These are phyloP conservation scores for Moesziomyces sp. DNA, from an alignment of 1,284 basidiomycete species.

Conservation along the genomic window DNA sequence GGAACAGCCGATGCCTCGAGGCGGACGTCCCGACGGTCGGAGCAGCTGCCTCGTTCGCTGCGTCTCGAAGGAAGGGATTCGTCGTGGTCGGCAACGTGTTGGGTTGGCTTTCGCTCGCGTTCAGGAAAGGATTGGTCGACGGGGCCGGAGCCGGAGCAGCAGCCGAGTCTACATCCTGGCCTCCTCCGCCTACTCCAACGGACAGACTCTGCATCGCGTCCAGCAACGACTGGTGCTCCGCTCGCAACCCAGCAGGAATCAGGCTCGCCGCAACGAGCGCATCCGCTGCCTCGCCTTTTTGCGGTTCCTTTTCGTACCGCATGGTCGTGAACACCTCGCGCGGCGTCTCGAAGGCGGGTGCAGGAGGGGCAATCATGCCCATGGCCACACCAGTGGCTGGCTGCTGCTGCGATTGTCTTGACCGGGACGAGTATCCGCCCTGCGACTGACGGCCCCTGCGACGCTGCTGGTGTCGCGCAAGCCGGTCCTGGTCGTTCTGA, in stretches of 20 bases:
- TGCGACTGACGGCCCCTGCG: conserved; percentile 18
- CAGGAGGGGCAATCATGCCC: background rate
- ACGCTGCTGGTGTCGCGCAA: conserved; percentile 35
- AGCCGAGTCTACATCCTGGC: background rate
- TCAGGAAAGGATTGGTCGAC: conserved; percentile 38
- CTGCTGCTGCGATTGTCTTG: background rate
- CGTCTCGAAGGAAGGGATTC: conserved; percentile 25
- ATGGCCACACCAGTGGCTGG: background rate
- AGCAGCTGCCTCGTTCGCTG: background rate
- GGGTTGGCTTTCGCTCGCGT: conserved; percentile 3
- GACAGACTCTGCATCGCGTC: conserved; percentile 10
- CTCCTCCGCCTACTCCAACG: background rate
- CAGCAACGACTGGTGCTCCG: conserved; percentile 13
- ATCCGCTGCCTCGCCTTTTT: conserved; percentile 5
- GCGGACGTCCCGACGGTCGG: background rate
- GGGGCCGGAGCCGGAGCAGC: background rate
- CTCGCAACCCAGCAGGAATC: conserved; percentile 10
- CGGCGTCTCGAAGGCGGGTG: conserved; percentile 18
- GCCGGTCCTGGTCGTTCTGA: conserved; percentile 47
- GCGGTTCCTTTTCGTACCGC: conserved; percentile 29
- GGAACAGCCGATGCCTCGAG: conserved; percentile 23
- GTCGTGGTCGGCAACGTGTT: conserved; percentile 6
- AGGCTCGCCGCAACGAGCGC: conserved; percentile 31
- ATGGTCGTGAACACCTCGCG: conserved; percentile 51
- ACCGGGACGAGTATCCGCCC: conserved; percentile 2